These are phyloP conservation scores for Claviceps paspali DNA, from an alignment of 2,329 filamentous ascomycete species.

Conservation along the genomic window DNA sequence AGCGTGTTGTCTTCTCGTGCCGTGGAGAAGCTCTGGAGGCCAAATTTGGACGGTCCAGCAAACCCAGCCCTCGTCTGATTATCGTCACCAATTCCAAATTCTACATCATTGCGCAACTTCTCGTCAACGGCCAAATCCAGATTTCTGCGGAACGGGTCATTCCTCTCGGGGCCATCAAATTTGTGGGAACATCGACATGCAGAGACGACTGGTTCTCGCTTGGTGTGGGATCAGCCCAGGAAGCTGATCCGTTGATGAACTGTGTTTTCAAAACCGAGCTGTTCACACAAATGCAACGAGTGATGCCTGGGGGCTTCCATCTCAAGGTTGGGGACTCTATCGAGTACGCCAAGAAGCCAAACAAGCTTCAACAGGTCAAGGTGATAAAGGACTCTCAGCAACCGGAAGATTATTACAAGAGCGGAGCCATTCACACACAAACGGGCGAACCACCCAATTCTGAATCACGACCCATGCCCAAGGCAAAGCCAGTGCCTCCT, in stretches of 20 bases:
- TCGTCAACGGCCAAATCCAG: conserved; percentile 68
- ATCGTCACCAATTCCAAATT: conserved; percentile 75
- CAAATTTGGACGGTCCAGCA: conserved; percentile 93
- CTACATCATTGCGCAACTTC: conserved; percentile 72
- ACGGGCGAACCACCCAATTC: conserved; percentile 74
- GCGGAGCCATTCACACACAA: conserved; percentile 73
- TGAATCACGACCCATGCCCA: conserved; percentile 69
- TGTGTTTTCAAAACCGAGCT: conserved; percentile 95
- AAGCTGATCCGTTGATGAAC: conserved; percentile 83
- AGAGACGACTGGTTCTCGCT: conserved; percentile 97
- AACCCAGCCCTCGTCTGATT: conserved; percentile 72
- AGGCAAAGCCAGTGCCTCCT: conserved; percentile 69
- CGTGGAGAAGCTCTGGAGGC: conserved; percentile 79
- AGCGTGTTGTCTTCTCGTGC: conserved; percentile 76
- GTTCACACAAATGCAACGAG: conserved; percentile 76
- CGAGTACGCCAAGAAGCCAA: conserved; percentile 95
- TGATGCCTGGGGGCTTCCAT: conserved; percentile 65
- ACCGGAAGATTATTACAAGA: conserved; percentile 80
- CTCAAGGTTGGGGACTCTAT: conserved; percentile 73
- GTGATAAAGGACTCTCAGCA: conserved; percentile 73
- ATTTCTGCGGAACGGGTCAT: conserved; percentile 73
- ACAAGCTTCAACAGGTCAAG: conserved; percentile 80
- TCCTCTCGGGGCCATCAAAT: conserved; percentile 77
- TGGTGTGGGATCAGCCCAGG: conserved; percentile 75
- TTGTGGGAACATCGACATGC: conserved; percentile 61